Evolutionary conservation across 1,139 yeast genomes (phyloP), one percentile per base, ranked within the genome.

Genomic region (Debaryomycetaceae sp.): DNA sequence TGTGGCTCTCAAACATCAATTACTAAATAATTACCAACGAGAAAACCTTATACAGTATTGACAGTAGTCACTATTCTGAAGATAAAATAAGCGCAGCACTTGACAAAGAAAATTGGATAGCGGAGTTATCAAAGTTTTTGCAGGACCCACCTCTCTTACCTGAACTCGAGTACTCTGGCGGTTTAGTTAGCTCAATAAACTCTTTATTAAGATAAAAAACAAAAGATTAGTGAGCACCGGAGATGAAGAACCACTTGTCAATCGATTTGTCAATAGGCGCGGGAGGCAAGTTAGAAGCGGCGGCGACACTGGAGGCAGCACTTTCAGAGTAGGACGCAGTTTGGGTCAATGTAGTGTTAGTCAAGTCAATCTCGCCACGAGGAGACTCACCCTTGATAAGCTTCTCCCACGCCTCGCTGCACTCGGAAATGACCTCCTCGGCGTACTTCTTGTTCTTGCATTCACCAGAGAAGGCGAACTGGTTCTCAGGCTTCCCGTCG

Each of bases 181-280:
- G n/a, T n/a, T n/a, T n/a, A n/a, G n/a, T n/a, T n/a, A n/a, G n/a
- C n/a, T n/a, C n/a, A n/a, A n/a, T n/a, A n/a, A n/a, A n/a, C n/a
- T n/a, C n/a, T n/a, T n/a, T n/a, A n/a, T n/a, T n/a, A n/a, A n/a
- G n/a, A n/a, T n/a, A n/a, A n/a, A n/a, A n/a, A n/a, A n/a, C n/a
- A n/a, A n/a, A n/a, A n/a, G n/a, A n/a, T 51, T 61, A 67, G 46
- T 67, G 73, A 42, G 73, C 83, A 65, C 96, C 96, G 43, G 97
- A 85, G 61, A 91, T 91, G 78, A 79, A 91, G 77, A 91, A 91
- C 98, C 98, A 91, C 73, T 91, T 91, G 77, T 91, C 97, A 58
- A 91, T 70, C 36, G 96, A 86, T 65, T 85, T 79, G 71, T 91
- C 98, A 60, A 91, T 85, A 62, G 96, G 94, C 44, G 95, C 96